Evolutionary conservation across 2,329 filamentous ascomycete species (phyloP).

Genomic region (Alternaria solani): DNA sequence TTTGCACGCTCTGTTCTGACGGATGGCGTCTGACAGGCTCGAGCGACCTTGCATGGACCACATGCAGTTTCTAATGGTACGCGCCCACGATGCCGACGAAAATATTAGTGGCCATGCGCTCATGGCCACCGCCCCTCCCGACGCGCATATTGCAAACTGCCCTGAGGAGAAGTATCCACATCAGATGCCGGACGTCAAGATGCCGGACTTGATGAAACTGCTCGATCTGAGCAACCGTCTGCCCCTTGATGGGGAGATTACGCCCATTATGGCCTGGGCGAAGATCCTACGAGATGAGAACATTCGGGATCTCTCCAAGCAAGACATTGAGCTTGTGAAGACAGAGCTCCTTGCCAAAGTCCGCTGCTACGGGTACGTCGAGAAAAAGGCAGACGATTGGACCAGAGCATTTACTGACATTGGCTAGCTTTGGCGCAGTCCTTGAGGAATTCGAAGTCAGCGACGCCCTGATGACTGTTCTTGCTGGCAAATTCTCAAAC

Average conservation of each 20-base stretch:
- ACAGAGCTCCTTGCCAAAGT: slow-evolving; percentile 81
- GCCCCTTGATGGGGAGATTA: slow-evolving; percentile 88
- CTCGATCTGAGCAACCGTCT: slow-evolving; percentile 84
- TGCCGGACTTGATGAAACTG: slow-evolving; percentile 79
- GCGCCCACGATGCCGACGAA: slow-evolving; percentile 62
- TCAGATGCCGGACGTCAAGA: slow-evolving; percentile 78
- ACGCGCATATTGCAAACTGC: slow-evolving; percentile 65
- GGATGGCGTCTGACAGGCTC: slow-evolving; percentile 64
- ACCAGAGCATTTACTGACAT: slow-evolving; percentile 12
- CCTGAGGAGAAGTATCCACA: slow-evolving; percentile 67
- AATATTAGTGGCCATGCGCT: slow-evolving; percentile 82
- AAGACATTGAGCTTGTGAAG: slow-evolving; percentile 76
- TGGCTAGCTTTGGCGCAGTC: slow-evolving; percentile 69
- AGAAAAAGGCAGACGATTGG: background rate
- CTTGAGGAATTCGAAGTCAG: slow-evolving; percentile 76
- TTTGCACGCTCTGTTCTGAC: slow-evolving; percentile 42
- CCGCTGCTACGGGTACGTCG: slow-evolving; percentile 85
- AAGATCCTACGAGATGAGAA: slow-evolving; percentile 70
- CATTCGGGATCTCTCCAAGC: slow-evolving; percentile 68
- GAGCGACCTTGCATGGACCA: slow-evolving; percentile 95
- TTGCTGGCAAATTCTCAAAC: slow-evolving; percentile 63
- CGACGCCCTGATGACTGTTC: slow-evolving; percentile 77
- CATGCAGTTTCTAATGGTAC: slow-evolving; percentile 77
- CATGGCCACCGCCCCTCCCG: slow-evolving; percentile 90
- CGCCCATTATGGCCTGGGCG: slow-evolving; percentile 94